Base-by-base conservation (phyloP, 2,329 filamentous ascomycete genomes). In the Clarireedia hainanense region DNA sequence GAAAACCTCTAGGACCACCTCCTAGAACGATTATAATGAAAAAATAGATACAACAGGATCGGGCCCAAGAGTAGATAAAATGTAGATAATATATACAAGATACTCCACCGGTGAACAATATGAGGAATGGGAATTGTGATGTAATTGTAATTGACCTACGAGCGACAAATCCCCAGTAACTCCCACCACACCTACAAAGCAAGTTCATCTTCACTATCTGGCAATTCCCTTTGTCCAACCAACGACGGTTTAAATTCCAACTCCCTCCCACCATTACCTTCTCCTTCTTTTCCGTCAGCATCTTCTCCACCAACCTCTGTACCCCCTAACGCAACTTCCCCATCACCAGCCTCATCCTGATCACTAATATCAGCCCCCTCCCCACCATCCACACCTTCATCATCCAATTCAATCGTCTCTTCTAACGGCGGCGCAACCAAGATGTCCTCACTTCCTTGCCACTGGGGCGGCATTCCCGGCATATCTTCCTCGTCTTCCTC, bases 381-480 rank as follows among this genome's bases (percentile, higher is more conserved):
- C 7, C 39, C 39, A 7, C 9, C n/a, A 20, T n/a, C 39, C 9
- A 20, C 4, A 42, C 39, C 39, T 42, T 42, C 39, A 6, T 42
- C 39, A 42, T 42, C 42, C 6, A 23, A 23, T 46, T 57, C 55
- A 7, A 58, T 54, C 36, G 34, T 43, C 30, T 61, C 59, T 15
- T 59, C 57, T n/a, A 48, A 60, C 6, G 55, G 58, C 6, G 51
- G 52, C 3, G 63, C 61, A 26, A 84, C 72, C 37, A 85, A 71
- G 46, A 84, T 71, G 64, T 85, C 83, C 64, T 86, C 82, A 62
- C 81, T 85, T 20, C 82, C 83, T 69, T 85, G 82, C 80, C 81
- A 85, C 67, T 85, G 82, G 7, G 81, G 80, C n/a, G 81, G 81
- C 69, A 78, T 78, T 3, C 72, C 73, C 10, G 82, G 81, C 12